Percentiles rank a stretch among this genome's conserved stretches.
Evolutionary conservation across 1,284 basidiomycete genomes (phyloP).

Genomic region (Melampsora americana): DNA sequence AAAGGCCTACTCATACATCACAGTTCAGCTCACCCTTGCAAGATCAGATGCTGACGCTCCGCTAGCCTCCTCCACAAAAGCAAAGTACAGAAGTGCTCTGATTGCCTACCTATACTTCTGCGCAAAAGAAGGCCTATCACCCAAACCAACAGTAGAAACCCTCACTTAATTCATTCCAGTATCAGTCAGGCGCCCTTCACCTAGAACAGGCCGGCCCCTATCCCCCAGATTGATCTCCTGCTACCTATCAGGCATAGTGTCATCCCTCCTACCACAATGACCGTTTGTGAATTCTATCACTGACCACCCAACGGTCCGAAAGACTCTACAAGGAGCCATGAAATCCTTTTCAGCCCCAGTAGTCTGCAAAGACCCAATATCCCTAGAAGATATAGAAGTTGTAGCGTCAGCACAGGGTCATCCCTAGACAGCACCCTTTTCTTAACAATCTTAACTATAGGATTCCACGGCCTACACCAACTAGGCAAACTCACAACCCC

Average conservation of each 20-base stretch:
- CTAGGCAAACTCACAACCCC: background rate
- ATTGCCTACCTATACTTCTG: too few species aligned
- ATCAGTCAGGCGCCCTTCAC: too few species aligned
- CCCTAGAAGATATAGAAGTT: background rate
- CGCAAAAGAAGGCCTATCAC: too few species aligned
- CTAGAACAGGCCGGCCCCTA: too few species aligned
- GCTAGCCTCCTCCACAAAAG: too few species aligned
- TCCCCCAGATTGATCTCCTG: too few species aligned
- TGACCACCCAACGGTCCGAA: background rate
- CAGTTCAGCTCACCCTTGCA: too few species aligned
- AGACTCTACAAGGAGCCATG: background rate
- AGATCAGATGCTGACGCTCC: too few species aligned
- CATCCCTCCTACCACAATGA: background rate
- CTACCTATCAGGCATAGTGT: background rate
- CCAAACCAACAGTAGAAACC: too few species aligned
- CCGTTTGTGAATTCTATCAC: background rate
- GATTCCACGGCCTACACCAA: background rate
- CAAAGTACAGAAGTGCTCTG: too few species aligned
- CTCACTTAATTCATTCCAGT: too few species aligned
- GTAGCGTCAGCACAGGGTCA: background rate
- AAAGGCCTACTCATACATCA: too few species aligned
- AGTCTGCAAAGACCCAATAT: background rate
- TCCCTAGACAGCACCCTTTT: background rate
- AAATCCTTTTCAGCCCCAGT: background rate
- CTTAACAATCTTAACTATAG: background rate